Evolutionary conservation across 2,329 filamentous ascomycete genomes (phyloP).

Genomic region (Fusarium sp.): DNA sequence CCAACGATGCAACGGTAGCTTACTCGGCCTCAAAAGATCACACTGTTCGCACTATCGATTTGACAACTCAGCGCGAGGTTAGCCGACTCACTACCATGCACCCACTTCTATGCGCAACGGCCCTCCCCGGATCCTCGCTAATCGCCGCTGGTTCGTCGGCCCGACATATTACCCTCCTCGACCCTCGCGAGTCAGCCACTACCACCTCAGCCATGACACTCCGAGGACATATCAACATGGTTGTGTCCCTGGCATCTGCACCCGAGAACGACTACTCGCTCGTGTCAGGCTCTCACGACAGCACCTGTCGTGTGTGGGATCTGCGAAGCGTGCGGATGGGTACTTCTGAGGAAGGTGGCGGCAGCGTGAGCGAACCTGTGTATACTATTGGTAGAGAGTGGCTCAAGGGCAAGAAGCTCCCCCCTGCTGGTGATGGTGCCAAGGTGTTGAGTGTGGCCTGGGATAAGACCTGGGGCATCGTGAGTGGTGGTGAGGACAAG

Average conservation of each 20-base stretch:
- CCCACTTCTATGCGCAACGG: constrained; percentile 82
- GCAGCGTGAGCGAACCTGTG: constrained; percentile 78
- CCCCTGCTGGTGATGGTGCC: constrained; percentile 80
- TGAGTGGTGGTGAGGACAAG: constrained; percentile 94
- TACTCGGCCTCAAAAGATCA: constrained; percentile 95
- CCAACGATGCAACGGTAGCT: constrained; percentile 85
- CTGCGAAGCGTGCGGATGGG: constrained; percentile 76
- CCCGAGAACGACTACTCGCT: constrained; percentile 83
- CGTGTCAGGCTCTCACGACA: constrained; percentile 90
- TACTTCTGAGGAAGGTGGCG: constrained; percentile 70
- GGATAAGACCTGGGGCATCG: constrained; percentile 88
- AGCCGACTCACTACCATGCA: constrained; percentile 87
- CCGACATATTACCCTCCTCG: constrained; percentile 91
- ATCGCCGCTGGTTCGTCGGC: constrained; percentile 84
- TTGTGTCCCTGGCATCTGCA: constrained; percentile 63
- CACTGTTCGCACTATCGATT: constrained; percentile 89
- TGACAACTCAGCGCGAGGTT: constrained; percentile 83
- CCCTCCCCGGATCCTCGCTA: constrained; percentile 75
- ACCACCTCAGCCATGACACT: constrained; percentile 90
- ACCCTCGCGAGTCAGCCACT: constrained; percentile 83
- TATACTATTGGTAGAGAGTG: constrained; percentile 82
- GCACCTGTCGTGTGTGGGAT: constrained; percentile 95
- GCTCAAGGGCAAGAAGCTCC: constrained; percentile 72
- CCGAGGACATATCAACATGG: constrained; percentile 85
- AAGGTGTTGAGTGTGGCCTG: constrained; percentile 93